These are phyloP conservation scores for Mycosarcoma mackinlayi DNA, from an alignment of 1,284 basidiomycete species.

Conservation along the genomic window DNA sequence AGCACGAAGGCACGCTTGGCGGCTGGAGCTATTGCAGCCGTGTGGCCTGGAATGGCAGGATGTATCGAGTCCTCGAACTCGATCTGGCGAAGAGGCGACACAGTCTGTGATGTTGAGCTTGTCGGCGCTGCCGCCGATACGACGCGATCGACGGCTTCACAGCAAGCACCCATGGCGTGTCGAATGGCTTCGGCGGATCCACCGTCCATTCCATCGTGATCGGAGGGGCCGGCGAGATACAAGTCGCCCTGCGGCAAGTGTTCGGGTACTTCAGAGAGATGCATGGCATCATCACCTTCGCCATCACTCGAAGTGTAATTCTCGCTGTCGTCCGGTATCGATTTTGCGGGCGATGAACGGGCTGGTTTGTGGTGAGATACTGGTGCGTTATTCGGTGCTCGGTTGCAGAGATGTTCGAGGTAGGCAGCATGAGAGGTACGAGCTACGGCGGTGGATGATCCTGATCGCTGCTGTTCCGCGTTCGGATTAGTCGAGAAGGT, in stretches of 20 bases:
- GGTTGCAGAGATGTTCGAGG: constrained; percentile 36
- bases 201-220: constrained; percentile 24
- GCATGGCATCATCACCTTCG: constrained; percentile 57
- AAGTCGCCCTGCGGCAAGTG: constrained; percentile 63
- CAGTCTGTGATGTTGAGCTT: neutral
- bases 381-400: constrained; percentile 39
- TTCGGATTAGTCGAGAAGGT: neutral
- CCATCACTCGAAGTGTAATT: constrained; percentile 52
- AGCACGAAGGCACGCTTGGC: constrained; percentile 65
- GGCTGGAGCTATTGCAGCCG: constrained; percentile 12
- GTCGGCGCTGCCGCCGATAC: constrained; percentile 26
- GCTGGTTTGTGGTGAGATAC: constrained; percentile 10
- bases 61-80: constrained; percentile 2
- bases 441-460: neutral
- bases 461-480: neutral
- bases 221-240: constrained; percentile 59
- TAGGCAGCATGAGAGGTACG: constrained; percentile 43
- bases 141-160: constrained; percentile 64
- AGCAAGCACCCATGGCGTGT: constrained; percentile 61
- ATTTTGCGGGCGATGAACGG: constrained; percentile 14
- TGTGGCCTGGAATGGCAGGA: neutral
- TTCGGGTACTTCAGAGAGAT: constrained; percentile 58
- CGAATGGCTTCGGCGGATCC: constrained; percentile 64
- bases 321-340: constrained; percentile 29
- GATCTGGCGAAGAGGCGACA: constrained; percentile 18